Conservation (phyloP, 805 yeast genomes). For the Candida andamanensis region DNA sequence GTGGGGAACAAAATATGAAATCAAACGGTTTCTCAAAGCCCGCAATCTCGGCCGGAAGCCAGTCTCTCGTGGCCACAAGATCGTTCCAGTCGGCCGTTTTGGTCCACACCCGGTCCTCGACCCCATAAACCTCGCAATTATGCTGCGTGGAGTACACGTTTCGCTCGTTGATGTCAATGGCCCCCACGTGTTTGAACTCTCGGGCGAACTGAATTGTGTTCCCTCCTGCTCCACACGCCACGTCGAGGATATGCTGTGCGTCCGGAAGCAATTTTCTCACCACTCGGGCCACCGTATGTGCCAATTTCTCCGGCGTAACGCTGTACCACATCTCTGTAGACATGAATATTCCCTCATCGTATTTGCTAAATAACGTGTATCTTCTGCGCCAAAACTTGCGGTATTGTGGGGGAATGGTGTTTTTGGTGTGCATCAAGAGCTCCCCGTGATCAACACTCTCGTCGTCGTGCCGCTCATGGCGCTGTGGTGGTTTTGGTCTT, state of each 20-base stretch:
- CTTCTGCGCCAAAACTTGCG: slow-evolving; percentile 61
- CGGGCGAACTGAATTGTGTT: slow-evolving; percentile 72
- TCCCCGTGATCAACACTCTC: slow-evolving; percentile 9
- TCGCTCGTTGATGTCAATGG: slow-evolving; percentile 55
- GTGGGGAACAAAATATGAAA: slow-evolving; percentile 71
- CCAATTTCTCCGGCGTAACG: slow-evolving; percentile 79
- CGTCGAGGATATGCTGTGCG: slow-evolving; percentile 49
- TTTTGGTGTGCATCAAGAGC: slow-evolving; percentile 32
- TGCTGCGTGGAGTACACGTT: slow-evolving; percentile 63
- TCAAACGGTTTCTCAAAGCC: slow-evolving; percentile 32
- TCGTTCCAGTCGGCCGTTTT: slow-evolving; percentile 46
- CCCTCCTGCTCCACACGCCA: slow-evolving; percentile 88
- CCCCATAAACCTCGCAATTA: slow-evolving; percentile 63
- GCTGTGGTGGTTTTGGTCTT: no score
- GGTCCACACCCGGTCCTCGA: slow-evolving; percentile 47
- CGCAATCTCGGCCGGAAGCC: slow-evolving; percentile 28
- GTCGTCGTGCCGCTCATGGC: no score
- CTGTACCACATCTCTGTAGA: slow-evolving; percentile 79
- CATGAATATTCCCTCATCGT: slow-evolving; percentile 64
- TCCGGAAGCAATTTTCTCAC: slow-evolving; percentile 48
- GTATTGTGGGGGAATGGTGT: slow-evolving; percentile 36
- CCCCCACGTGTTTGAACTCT: slow-evolving; percentile 51
- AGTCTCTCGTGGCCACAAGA: slow-evolving; percentile 16
- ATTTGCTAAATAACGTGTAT: slow-evolving; percentile 54
- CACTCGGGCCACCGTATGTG: slow-evolving; percentile 54